Evolutionary conservation across 2,329 filamentous ascomycete genomes (phyloP), one percentile per base, ranked within the genome.

Genomic region (Plectosphaerella sp.): DNA sequence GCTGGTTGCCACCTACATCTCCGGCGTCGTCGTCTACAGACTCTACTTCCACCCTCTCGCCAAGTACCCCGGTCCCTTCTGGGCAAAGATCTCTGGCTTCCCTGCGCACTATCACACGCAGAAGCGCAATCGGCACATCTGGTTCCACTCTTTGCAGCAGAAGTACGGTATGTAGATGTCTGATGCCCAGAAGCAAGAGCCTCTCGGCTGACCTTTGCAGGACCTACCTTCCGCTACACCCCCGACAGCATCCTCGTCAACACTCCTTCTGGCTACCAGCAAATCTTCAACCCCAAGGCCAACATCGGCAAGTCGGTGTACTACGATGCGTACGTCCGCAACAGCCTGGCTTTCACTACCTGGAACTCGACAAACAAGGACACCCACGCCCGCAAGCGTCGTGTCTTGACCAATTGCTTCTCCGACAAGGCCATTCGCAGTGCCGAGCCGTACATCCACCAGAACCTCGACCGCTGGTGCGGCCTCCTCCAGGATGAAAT

Each of bases 371-470:
- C 41, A 20, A 20, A n/a, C 10, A 16, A 16, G n/a, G 39, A 58
- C 16, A 58, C 65, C 37, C 69, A 74, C 57, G 57, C 59, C n/a
- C 62, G 64, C 16, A 66, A 71, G 56, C 37, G 48, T 6, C 48
- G 48, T 10, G 25, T 49, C 3, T 37, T 42, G 11, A 24, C 22
- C 48, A 43, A 49, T 7, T 37, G 37, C 37, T 49, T 49, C 16
- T 47, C 54, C 3, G 53, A 59, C n/a, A 59, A 57, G 39, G n/a
- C 36, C 1, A 46, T 55, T 4, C 36, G 24, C 9, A 35, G 18
- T 14, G 36, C 39, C 16, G 48, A 49, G 48, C 20, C 39, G 16
- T 41, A 49, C 25, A 24, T 49, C n/a, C 48, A 41, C 10, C 37
- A 45, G 15, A 16, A 49, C 11, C n/a, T 39, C 5, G 39, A 24